Percentiles rank a stretch among this genome's conserved stretches.
Conservation (phyloP, 2,329 filamentous ascomycete species). For the Aspergillus vadensis region DNA sequence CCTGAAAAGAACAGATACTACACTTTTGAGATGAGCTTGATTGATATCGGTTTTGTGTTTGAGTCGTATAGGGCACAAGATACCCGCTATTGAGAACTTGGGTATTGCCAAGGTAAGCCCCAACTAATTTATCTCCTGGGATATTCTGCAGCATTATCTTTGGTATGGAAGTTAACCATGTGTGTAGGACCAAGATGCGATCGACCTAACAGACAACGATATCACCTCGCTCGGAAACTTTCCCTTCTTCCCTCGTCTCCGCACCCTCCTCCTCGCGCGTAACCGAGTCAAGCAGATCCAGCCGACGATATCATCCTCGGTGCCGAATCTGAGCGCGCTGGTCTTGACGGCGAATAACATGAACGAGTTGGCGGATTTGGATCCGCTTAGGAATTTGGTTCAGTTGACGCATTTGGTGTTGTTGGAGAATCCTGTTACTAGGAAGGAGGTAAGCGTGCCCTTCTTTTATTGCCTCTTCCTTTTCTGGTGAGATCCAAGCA, state of each 20-base stretch:
- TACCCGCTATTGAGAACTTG: constrained; percentile 95
- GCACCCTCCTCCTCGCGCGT: constrained; percentile 82
- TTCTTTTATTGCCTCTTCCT: background rate
- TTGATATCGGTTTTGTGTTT: constrained; percentile 70
- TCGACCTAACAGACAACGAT: constrained; percentile 98
- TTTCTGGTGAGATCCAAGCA: background rate
- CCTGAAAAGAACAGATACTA: constrained; percentile 96
- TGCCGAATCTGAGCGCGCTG: constrained; percentile 80
- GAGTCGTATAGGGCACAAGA: constrained; percentile 82
- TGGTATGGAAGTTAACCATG: background rate
- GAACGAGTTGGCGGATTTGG: constrained; percentile 80
- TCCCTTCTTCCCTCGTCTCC: constrained; percentile 83
- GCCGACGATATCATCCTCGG: constrained; percentile 68
- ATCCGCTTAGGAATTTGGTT: constrained; percentile 70
- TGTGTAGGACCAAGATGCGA: constrained; percentile 82
- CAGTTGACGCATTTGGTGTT: constrained; percentile 78
- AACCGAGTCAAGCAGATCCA: constrained; percentile 87
- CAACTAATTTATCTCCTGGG: background rate
- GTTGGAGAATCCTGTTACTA: constrained; percentile 83
- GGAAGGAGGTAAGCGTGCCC: constrained; percentile 73
- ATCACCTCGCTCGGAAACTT: constrained; percentile 89
- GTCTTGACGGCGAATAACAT: constrained; percentile 83
- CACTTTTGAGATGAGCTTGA: constrained; percentile 71
- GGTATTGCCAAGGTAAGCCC: constrained; percentile 81
- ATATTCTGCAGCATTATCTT: too few species aligned